Percentiles rank a stretch among this genome's conserved stretches.
These are phyloP conservation scores for Aspergillus nidulans DNA, from an alignment of 495 filamentous ascomycete species.

Conservation along the genomic window DNA sequence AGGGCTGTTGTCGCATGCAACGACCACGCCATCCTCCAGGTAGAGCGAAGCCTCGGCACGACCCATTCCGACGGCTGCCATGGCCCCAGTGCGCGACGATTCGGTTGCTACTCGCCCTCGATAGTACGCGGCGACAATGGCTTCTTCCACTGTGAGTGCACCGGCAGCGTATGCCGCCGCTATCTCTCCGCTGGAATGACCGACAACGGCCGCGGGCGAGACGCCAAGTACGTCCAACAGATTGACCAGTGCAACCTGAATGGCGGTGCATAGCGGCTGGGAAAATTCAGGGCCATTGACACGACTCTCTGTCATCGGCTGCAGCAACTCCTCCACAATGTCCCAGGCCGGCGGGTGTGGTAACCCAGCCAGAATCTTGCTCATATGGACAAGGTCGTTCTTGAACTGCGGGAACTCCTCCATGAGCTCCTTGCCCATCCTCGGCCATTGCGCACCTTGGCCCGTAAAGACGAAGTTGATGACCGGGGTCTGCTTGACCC, in stretches of 20 bases:
- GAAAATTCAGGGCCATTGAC: constrained; percentile 21
- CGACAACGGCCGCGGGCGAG: constrained; percentile 34
- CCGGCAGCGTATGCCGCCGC: constrained; percentile 38
- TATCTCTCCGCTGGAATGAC: constrained; percentile 42
- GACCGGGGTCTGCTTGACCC: too few species aligned
- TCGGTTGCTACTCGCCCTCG: constrained; percentile 11
- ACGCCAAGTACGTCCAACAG: constrained; percentile 42
- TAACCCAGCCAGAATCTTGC: neutral
- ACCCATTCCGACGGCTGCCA: constrained; percentile 49
- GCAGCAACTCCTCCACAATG: constrained; percentile 35
- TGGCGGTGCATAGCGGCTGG: constrained; percentile 41
- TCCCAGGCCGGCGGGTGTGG: constrained; percentile 35
- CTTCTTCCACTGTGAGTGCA: constrained; percentile 27
- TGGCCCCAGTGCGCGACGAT: constrained; percentile 7
- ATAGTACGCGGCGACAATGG: constrained; percentile 48
- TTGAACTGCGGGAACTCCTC: neutral
- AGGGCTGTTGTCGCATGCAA: constrained; percentile 19
- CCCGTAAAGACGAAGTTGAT: constrained; percentile 9
- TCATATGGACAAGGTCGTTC: neutral
- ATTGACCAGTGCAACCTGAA: constrained; percentile 35
- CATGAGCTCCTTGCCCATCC: neutral
- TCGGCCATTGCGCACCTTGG: neutral
- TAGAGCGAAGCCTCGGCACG: constrained; percentile 48
- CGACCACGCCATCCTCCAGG: neutral
- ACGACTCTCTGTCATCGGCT: constrained; percentile 27